Evolutionary conservation across 768 basidiomycete genomes (phyloP).

Genomic region (Amanita exitialis): DNA sequence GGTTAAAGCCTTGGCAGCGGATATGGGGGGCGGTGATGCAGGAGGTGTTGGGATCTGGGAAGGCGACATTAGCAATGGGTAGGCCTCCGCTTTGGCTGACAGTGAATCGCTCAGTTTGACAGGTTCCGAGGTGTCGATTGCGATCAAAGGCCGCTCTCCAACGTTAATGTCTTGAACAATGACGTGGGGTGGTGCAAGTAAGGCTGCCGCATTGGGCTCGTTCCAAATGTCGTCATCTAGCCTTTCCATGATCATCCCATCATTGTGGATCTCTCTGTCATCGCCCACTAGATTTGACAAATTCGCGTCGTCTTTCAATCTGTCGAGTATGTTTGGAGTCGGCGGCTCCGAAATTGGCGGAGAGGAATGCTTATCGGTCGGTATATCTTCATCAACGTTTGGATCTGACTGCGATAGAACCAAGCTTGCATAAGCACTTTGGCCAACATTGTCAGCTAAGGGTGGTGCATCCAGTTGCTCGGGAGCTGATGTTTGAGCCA

Average conservation of each 20-base stretch:
- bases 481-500: not conserved
- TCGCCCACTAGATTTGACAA: not conserved
- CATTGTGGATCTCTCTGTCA: not conserved
- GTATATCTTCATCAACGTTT: not conserved
- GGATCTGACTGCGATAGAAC: not conserved
- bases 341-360: not conserved
- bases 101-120: not conserved
- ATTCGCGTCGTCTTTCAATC: not conserved
- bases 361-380: not conserved
- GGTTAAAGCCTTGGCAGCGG: not conserved
- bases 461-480: not conserved
- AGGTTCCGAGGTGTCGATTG: not conserved
- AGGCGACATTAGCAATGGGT: not conserved
- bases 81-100: not conserved
- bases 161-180: not conserved
- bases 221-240: not conserved
- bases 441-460: not conserved
- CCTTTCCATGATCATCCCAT: not conserved
- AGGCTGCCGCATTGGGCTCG: not conserved
- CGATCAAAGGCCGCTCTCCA: not conserved
- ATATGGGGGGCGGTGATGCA: conserved; percentile 25
- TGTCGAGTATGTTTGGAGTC: not conserved
- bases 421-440: not conserved
- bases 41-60: conserved; percentile 35
- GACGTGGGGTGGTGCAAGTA: not conserved